Conservation (phyloP, 257 asterid genomes). For the Solanum habrochaites region DNA sequence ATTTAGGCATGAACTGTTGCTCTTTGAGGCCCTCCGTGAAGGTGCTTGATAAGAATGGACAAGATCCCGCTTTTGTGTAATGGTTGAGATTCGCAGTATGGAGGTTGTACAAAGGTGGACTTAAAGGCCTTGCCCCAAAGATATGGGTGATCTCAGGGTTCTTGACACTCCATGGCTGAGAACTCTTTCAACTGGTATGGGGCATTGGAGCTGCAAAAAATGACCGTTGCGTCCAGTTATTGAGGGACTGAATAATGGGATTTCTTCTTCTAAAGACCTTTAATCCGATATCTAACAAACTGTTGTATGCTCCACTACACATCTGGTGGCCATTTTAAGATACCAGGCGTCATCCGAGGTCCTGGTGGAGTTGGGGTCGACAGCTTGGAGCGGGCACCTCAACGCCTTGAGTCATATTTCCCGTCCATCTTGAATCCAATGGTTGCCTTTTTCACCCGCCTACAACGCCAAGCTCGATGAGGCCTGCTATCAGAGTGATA, state of each 20-base stretch:
- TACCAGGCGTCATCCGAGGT: constrained; percentile 75
- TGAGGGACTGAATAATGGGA: constrained; percentile 96
- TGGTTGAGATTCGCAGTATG: constrained; percentile 86
- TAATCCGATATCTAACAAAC: constrained; percentile 81
- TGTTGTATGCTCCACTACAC: constrained; percentile 94
- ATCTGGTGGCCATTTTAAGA: constrained; percentile 78
- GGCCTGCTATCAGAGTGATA: constrained; percentile 73
- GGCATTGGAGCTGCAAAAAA: constrained; percentile 82
- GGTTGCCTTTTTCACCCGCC: constrained; percentile 84
- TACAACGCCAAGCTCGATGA: constrained; percentile 79
- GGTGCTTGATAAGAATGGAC: constrained; percentile 94
- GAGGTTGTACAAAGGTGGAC: constrained; percentile 80
- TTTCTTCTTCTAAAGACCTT: constrained; percentile 77
- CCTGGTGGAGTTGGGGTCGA: constrained; percentile 98
- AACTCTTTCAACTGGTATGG: constrained; percentile 90
- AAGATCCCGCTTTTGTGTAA: constrained; percentile 55
- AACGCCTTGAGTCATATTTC: constrained; percentile 74
- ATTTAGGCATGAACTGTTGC: constrained; percentile 71
- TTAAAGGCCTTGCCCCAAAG: constrained; percentile 51
- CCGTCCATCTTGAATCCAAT: constrained; percentile 83
- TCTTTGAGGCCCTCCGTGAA: constrained; percentile 78
- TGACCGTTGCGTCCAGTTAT: constrained; percentile 76
- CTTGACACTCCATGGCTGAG: constrained; percentile 83
- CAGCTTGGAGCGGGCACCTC: constrained; percentile 93
- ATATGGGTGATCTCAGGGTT: constrained; percentile 78